Percentiles rank a stretch among this genome's conserved stretches.
phyloP scores from a whole-genome alignment of 177 flowering plant species.

The Telopea speciosissima region DNA sequence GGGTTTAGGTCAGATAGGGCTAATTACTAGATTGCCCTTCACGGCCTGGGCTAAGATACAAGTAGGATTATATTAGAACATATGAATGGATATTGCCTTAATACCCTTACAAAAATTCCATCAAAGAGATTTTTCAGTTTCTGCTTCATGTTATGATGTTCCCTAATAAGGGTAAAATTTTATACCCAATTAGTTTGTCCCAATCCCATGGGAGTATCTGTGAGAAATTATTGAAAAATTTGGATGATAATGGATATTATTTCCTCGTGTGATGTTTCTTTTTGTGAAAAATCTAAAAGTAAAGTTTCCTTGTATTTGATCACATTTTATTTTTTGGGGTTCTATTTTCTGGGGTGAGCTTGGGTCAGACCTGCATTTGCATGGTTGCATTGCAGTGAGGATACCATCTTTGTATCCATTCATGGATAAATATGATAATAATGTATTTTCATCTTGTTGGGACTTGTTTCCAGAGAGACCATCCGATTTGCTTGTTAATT shows the following conservation, averaged over 20 bases:
- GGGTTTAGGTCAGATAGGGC: too few species aligned
- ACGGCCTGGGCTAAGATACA: too few species aligned
- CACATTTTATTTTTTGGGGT: not conserved
- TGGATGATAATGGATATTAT: not conserved
- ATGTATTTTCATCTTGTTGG: not conserved
- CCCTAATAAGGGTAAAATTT: not conserved
- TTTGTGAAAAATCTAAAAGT: not conserved
- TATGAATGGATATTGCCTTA: too few species aligned
- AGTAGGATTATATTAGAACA: too few species aligned
- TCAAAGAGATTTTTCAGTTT: not conserved
- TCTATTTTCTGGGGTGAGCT: too few species aligned
- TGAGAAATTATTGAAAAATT: not conserved
- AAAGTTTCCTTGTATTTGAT: not conserved
- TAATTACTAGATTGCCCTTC: too few species aligned
- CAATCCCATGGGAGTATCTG: not conserved
- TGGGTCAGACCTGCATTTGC: not conserved
- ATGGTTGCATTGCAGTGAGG: not conserved
- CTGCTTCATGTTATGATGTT: not conserved
- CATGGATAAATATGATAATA: too few species aligned
- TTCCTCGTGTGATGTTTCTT: not conserved
- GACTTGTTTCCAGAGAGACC: not conserved
- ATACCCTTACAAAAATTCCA: too few species aligned
- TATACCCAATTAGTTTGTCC: not conserved
- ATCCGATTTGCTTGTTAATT: not conserved
- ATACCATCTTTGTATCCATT: not conserved